Evolutionary conservation across 1,284 basidiomycete species (phyloP).

Genomic region (Pyrrhoderma noxium): DNA sequence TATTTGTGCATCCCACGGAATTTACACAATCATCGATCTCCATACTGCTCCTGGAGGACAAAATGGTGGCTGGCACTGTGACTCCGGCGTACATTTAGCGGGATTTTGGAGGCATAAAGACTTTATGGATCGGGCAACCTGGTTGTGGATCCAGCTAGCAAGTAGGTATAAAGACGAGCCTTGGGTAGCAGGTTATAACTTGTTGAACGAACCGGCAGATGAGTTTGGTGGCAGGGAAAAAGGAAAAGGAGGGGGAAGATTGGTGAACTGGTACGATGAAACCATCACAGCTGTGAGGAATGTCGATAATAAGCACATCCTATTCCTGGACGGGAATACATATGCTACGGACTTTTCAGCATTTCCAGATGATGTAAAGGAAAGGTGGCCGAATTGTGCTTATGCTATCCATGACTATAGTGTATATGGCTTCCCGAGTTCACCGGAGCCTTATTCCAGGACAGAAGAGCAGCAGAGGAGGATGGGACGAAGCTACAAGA

Average conservation of each 20-base stretch:
- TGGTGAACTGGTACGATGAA: conserved; percentile 58
- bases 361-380: conserved; percentile 49
- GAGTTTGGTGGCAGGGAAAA: no score
- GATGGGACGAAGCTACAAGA: conserved; percentile 49
- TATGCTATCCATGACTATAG: conserved; percentile 76
- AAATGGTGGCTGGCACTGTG: conserved; percentile 49
- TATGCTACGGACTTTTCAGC: conserved; percentile 68
- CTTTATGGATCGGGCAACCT: conserved; percentile 64
- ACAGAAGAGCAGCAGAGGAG: conserved; percentile 46
- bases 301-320: conserved; percentile 58
- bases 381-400: conserved; percentile 56
- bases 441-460: conserved; percentile 49
- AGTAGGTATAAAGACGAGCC: conserved; percentile 55
- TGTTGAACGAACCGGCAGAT: conserved; percentile 72
- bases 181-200: conserved; percentile 70
- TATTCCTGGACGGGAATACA: conserved; percentile 68
- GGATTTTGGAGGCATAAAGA: conserved; percentile 70
- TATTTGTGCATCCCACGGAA: conserved; percentile 49
- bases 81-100: conserved; percentile 46
- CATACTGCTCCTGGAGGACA: conserved; percentile 51
- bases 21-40: conserved; percentile 57
- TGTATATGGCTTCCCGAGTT: conserved; percentile 61
- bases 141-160: conserved; percentile 66
- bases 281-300: conserved; percentile 56
- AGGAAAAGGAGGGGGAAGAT: conserved; percentile 26